Percentiles rank a stretch among this genome's conserved stretches.
These are phyloP conservation scores for Phialophora expanda DNA, from an alignment of 2,329 filamentous ascomycete genomes.

Conservation along the genomic window DNA sequence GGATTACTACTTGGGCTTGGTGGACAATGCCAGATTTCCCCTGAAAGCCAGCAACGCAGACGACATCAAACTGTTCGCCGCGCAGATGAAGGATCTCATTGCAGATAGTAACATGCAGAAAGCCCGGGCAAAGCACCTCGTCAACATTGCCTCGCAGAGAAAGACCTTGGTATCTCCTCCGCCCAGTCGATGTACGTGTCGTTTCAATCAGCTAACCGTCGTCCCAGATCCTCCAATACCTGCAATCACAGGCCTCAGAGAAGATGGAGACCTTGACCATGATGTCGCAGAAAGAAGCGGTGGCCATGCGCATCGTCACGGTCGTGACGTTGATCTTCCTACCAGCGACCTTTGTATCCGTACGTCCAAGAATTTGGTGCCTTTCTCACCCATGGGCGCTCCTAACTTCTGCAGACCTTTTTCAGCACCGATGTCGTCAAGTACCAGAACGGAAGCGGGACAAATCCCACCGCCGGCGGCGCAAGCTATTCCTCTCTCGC, in stretches of 20 bases:
- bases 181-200: background rate
- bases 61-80: constrained; percentile 41
- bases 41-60: constrained; percentile 30
- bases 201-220: background rate
- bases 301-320: constrained; percentile 45
- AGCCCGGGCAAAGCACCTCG: constrained; percentile 44
- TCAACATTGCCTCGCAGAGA: constrained; percentile 45
- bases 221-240: constrained; percentile 44
- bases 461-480: constrained; percentile 3
- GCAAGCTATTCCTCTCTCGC: constrained; percentile 5
- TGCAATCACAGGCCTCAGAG: constrained; percentile 44
- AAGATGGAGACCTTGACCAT: constrained; percentile 42
- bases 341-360: constrained; percentile 47
- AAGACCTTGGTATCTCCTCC: constrained; percentile 41
- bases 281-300: constrained; percentile 43
- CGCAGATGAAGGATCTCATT: constrained; percentile 46
- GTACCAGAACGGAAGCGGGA: constrained; percentile 42
- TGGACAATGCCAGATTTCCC: constrained; percentile 50
- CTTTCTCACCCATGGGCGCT: background rate
- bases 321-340: constrained; percentile 45
- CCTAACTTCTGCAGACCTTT: constrained; percentile 43
- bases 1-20: constrained; percentile 37
- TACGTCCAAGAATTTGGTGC: constrained; percentile 27
- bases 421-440: constrained; percentile 50
- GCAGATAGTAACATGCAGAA: constrained; percentile 48